Base-by-base conservation (phyloP, 257 asterid species). In the Solanum piurae region DNA sequence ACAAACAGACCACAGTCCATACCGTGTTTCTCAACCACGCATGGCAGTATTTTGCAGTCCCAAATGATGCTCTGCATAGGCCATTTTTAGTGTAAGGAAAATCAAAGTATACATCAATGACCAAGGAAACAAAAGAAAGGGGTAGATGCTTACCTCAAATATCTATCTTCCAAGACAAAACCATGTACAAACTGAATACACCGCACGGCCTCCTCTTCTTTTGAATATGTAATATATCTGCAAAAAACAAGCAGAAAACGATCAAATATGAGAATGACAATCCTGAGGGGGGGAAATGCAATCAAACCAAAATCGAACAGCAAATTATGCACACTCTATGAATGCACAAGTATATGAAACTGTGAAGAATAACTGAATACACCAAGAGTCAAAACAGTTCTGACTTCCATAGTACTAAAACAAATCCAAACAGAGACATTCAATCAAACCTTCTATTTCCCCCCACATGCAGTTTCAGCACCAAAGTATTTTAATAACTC, bases 41-140 rank as follows among this genome's bases (percentile, higher is more conserved):
- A 91, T 95, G 99, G 89, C 98, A 97, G 88, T 97, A 97, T 88
- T 97, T 97, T 87, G 99, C 98, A 90, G 99, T 97, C 91, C 99
- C 99, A 91, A 97, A 97, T 55, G 98, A 97, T 87, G 99, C 99
- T 92, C 99, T 97, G 96, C 93, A 89, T 52, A 87, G 88, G 89
- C 21, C 87, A 89, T 29, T 74, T 60, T 83, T 83, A 86, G 42
- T 73, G 84, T 86, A 34, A 33, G 64, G 21, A 34, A 83, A 64
- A 86, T 7, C 37, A 40, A 40, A 73, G 14, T 9, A 38, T 9
- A 34, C 82, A 11, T 75, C 36, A 42, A 14, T 46, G 31, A 1
- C 69, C 44, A 73, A 71, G 21, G 23, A 52, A 14, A 60, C 68
- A 34, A 76, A 83, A 52, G 85, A 42, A 90, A 90, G 88, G 86